These are phyloP conservation scores for Hypoxylon trugodes DNA, from an alignment of 495 filamentous ascomycete genomes.

Conservation along the genomic window DNA sequence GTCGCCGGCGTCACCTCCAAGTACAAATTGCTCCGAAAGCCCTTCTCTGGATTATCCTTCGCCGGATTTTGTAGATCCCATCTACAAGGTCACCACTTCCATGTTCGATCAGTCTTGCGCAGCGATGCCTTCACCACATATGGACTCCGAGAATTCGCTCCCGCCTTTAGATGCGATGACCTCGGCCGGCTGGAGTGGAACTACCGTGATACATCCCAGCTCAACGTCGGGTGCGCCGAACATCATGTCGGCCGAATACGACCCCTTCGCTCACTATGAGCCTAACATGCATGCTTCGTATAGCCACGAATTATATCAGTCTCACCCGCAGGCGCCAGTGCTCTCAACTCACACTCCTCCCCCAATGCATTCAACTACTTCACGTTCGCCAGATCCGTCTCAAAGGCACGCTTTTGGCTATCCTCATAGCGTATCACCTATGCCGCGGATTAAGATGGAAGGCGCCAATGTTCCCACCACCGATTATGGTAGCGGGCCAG, in stretches of 20 bases:
- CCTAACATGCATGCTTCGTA: constrained; percentile 49
- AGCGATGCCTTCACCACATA: constrained; percentile 46
- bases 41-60: constrained; percentile 58
- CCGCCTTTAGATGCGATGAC: constrained; percentile 55
- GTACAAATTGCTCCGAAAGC: constrained; percentile 59
- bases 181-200: constrained; percentile 52
- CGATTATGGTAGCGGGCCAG: constrained; percentile 51
- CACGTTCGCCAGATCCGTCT: constrained; percentile 52
- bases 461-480: constrained; percentile 24
- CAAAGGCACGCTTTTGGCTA: constrained; percentile 50
- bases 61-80: constrained; percentile 53
- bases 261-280: constrained; percentile 59
- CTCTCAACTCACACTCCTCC: constrained; percentile 48
- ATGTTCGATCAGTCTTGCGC: constrained; percentile 55
- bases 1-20: constrained; percentile 56
- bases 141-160: constrained; percentile 53
- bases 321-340: constrained; percentile 49
- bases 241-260: constrained; percentile 62
- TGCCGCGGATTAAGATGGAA: constrained; percentile 63
- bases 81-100: constrained; percentile 57
- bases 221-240: constrained; percentile 54
- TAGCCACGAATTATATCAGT: constrained; percentile 58
- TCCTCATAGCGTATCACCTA: constrained; percentile 48
- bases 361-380: constrained; percentile 50
- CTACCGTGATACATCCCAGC: constrained; percentile 48